Evolutionary conservation across 306 rosid genomes (phyloP).

Genomic region (Citrullus colocynthis): DNA sequence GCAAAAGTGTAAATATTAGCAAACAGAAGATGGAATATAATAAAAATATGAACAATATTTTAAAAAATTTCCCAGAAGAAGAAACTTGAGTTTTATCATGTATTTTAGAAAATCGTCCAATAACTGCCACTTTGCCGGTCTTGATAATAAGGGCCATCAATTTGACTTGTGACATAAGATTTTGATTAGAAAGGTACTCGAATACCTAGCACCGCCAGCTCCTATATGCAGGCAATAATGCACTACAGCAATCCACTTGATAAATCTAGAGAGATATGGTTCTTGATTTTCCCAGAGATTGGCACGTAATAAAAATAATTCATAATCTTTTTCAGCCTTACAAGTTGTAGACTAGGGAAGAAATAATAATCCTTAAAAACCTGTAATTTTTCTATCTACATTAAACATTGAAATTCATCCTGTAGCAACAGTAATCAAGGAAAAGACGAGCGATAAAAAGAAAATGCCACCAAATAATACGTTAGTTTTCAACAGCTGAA

Average conservation of each 20-base stretch:
- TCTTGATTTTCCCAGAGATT: not conserved
- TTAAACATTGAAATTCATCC: not conserved
- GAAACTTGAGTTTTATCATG: not conserved
- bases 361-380: not conserved
- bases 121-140: not conserved
- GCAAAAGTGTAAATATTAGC: not conserved
- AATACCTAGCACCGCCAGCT: not conserved
- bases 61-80: not conserved
- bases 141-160: not conserved
- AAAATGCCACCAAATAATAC: not conserved
- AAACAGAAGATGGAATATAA: not conserved
- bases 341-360: not conserved
- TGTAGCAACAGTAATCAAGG: not conserved
- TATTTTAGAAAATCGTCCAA: not conserved
- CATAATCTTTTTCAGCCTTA: not conserved
- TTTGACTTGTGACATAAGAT: not conserved
- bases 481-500: not conserved
- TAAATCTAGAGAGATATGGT: not conserved
- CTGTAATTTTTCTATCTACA: not conserved
- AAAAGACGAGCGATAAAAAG: not conserved
- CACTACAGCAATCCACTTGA: not conserved
- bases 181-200: not conserved
- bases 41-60: not conserved
- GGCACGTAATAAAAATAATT: not conserved
- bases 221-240: not conserved